phyloP scores from a whole-genome alignment of 805 yeast genomes.

The Kodamaea laetipori region DNA sequence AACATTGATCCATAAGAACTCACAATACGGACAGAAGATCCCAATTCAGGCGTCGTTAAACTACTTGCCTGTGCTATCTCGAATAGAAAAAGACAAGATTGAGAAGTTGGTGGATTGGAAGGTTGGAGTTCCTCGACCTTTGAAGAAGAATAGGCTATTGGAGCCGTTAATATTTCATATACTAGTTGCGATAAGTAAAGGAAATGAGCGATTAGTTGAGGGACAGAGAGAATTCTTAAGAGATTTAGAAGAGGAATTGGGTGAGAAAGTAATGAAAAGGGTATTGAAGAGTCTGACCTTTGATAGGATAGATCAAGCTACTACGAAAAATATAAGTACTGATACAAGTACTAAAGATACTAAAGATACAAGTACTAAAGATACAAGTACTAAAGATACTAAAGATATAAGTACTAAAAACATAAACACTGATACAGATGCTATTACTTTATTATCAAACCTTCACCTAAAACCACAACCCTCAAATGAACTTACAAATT shows the following conservation, averaged over 20 bases:
- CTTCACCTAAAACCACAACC: not conserved
- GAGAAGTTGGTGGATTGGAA: slow-evolving; percentile 5
- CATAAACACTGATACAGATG: not conserved
- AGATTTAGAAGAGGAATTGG: not conserved
- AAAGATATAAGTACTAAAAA: too few species aligned
- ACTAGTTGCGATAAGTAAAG: not conserved
- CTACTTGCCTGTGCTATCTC: slow-evolving; percentile 11
- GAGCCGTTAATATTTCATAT: slow-evolving; percentile 8
- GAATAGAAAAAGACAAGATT: not conserved
- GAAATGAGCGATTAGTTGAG: not conserved
- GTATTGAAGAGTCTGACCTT: too few species aligned
- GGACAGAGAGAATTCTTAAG: not conserved
- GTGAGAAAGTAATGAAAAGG: not conserved
- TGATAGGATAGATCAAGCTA: too few species aligned
- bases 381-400: too few species aligned
- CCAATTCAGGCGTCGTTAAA: slow-evolving; percentile 9
- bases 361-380: too few species aligned
- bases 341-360: too few species aligned
- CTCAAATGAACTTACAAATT: not conserved
- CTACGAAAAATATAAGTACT: too few species aligned
- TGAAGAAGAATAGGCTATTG: not conserved
- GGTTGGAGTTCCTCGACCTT: not conserved
- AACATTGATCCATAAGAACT: slow-evolving; percentile 7
- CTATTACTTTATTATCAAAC: not conserved
- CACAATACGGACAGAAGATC: slow-evolving; percentile 9